Percentiles rank a stretch among this genome's conserved stretches.
Conservation (phyloP, 345 rosid genomes). For the Salix exigua region DNA sequence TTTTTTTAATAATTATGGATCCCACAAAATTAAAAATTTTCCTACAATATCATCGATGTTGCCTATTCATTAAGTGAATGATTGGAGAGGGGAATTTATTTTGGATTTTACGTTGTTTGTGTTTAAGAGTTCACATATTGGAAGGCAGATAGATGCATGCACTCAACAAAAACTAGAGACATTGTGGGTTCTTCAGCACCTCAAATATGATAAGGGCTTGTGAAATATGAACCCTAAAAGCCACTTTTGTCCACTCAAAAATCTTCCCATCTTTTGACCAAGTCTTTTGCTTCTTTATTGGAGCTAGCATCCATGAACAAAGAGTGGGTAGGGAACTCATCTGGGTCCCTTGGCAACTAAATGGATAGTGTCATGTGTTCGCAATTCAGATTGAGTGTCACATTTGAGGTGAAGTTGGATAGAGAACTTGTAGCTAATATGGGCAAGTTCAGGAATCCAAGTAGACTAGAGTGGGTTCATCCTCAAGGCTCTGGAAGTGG, state of each 20-base stretch:
- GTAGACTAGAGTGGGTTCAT: slow-evolving; percentile 2
- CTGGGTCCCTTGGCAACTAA: slow-evolving; percentile 31
- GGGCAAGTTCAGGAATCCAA: slow-evolving; percentile 71
- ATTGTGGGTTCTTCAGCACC: slow-evolving; percentile 47
- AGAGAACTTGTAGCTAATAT: slow-evolving; percentile 25
- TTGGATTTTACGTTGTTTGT: background rate
- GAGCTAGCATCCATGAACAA: slow-evolving; percentile 44
- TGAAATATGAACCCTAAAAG: slow-evolving; percentile 14
- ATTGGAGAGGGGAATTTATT: slow-evolving; percentile 31
- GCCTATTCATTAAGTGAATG: slow-evolving; percentile 53
- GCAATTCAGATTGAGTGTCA: slow-evolving; percentile 39
- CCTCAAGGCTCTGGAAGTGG: slow-evolving; percentile 10
- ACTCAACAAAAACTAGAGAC: slow-evolving; percentile 33
- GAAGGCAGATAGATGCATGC: slow-evolving; percentile 51
- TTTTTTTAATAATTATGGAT: slow-evolving; percentile 5
- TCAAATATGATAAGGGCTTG: slow-evolving; percentile 17
- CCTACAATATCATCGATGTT: slow-evolving; percentile 40
- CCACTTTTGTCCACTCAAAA: slow-evolving; percentile 26
- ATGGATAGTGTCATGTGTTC: slow-evolving; percentile 30
- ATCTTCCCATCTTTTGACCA: slow-evolving; percentile 30
- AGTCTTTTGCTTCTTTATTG: slow-evolving; percentile 28
- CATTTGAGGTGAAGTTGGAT: slow-evolving; percentile 30
- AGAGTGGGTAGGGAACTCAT: slow-evolving; percentile 9
- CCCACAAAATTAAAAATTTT: slow-evolving; percentile 21
- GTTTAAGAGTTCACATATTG: background rate